phyloP scores from a whole-genome alignment of 441 rosid species.

The Erodium moschatum region DNA sequence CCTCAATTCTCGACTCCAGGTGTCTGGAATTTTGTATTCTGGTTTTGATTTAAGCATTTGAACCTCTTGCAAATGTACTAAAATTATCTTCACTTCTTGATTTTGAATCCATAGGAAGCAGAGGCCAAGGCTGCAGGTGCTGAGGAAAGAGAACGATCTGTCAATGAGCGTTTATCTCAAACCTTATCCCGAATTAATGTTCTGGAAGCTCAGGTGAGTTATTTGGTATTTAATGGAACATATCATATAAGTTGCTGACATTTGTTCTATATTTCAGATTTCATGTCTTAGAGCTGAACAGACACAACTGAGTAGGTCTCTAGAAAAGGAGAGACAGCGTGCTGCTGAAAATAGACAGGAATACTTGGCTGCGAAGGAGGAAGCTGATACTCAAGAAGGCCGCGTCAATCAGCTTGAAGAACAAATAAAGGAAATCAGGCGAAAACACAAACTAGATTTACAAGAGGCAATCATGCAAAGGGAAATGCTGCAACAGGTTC shows the following conservation, averaged over 20 bases:
- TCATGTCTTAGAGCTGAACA: constrained; percentile 94
- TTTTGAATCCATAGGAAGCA: constrained; percentile 58
- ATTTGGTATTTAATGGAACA: constrained; percentile 2
- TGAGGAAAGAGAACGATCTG: constrained; percentile 84
- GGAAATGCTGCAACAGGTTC: constrained; percentile 84
- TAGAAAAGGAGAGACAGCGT: constrained; percentile 96
- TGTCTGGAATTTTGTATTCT: constrained; percentile 24
- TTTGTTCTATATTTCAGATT: constrained; percentile 38
- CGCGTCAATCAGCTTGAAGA: constrained; percentile 80
- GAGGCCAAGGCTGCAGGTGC: constrained; percentile 87
- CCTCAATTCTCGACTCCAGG: constrained; percentile 81
- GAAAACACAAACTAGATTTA: constrained; percentile 80
- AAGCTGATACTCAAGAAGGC: constrained; percentile 87
- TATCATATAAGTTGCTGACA: not conserved
- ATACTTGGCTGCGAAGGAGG: constrained; percentile 92
- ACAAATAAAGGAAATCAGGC: constrained; percentile 68
- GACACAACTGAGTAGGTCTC: constrained; percentile 80
- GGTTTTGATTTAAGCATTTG: not conserved
- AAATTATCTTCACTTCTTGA: constrained; percentile 15
- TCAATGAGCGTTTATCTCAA: constrained; percentile 85
- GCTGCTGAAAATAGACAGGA: constrained; percentile 97
- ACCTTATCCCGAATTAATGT: constrained; percentile 88
- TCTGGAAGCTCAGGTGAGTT: constrained; percentile 82
- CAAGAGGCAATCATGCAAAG: constrained; percentile 68
- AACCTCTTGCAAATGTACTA: constrained; percentile 17